Evolutionary conservation across 2,329 filamentous ascomycete genomes (phyloP).

Genomic region (Cercospora janseana): DNA sequence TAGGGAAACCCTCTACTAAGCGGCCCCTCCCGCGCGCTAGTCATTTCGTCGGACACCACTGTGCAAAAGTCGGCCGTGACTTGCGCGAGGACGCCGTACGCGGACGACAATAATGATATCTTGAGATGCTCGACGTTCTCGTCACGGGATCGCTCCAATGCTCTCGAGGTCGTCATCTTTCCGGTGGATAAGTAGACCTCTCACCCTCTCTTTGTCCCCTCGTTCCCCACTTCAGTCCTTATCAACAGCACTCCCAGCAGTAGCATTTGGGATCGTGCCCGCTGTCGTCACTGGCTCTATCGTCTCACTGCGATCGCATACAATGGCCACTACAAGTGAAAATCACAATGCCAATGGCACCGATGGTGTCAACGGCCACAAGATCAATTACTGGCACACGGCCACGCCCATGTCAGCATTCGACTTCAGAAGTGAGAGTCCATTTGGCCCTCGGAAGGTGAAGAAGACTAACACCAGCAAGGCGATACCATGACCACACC

Average conservation of each 20-base stretch:
- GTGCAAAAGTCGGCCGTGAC: constrained; percentile 1
- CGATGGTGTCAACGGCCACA: constrained; percentile 24
- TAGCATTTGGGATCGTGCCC: background rate
- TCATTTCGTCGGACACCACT: too few species aligned
- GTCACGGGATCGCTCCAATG: constrained; percentile 10
- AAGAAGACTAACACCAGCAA: constrained; percentile 8
- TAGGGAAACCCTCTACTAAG: too few species aligned
- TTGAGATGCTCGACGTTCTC: background rate
- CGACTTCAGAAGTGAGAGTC: constrained; percentile 51
- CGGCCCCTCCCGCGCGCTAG: too few species aligned
- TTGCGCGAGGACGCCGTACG: constrained; percentile 1
- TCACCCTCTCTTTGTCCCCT: background rate
- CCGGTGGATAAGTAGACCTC: constrained; percentile 14
- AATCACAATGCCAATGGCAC: constrained; percentile 19
- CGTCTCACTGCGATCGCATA: constrained; percentile 1
- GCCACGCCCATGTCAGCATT: constrained; percentile 54
- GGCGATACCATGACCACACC: constrained; percentile 71
- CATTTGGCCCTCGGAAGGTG: background rate
- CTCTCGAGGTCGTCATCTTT: constrained; percentile 6
- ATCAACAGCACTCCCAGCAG: background rate
- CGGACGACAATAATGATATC: constrained; percentile 1
- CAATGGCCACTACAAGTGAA: constrained; percentile 15
- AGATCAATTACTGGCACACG: constrained; percentile 38
- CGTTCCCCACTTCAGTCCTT: background rate
- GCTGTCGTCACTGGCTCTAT: background rate